Conservation (phyloP, 164 flowering plant genomes). For the Protea cynaroides region DNA sequence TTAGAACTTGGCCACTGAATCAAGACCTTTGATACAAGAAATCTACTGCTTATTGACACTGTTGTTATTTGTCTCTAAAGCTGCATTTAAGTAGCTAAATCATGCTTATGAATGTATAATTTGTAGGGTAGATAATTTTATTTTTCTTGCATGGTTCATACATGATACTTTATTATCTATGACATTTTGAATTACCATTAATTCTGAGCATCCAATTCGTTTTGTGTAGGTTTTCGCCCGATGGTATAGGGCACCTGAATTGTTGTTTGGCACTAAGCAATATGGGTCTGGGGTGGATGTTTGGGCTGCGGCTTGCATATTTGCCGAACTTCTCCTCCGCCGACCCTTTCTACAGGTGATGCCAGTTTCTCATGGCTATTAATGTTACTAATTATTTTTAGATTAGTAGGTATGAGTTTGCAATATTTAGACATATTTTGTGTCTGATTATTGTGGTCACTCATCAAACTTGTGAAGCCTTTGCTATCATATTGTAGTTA, state of each 20-base stretch:
- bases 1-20: background rate
- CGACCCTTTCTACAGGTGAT: slow-evolving; percentile 87
- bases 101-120: background rate
- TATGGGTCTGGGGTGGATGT: slow-evolving; percentile 97
- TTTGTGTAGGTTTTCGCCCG: slow-evolving; percentile 79
- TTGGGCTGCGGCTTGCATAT: slow-evolving; percentile 98
- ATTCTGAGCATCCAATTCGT: no score
- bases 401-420: no score
- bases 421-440: no score
- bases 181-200: no score
- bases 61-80: background rate
- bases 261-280: slow-evolving; percentile 91
- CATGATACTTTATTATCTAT: no score
- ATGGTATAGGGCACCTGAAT: slow-evolving; percentile 98
- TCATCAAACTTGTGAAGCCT: no score
- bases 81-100: background rate
- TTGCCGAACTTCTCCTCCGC: slow-evolving; percentile 94
- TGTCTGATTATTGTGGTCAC: no score
- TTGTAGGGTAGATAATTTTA: background rate
- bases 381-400: background rate
- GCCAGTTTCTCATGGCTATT: slow-evolving; percentile 3
- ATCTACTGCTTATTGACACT: background rate
- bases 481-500: no score
- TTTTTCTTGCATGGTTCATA: background rate
- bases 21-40: background rate